phyloP scores from a whole-genome alignment of 2,329 filamentous ascomycete genomes.

The Penicillium sp. region DNA sequence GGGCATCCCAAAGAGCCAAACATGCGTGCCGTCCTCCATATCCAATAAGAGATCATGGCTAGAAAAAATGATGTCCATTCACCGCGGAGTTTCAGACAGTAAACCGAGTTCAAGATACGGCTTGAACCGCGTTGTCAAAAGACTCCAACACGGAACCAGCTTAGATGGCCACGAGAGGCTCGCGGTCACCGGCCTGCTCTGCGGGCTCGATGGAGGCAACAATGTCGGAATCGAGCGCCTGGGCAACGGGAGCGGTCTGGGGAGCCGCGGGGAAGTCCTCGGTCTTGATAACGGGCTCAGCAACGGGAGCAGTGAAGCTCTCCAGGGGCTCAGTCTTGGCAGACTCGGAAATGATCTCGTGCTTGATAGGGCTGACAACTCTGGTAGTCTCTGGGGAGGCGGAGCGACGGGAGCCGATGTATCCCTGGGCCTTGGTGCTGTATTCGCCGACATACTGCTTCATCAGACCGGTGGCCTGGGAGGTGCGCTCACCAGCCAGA shows the following conservation, averaged over 20 bases:
- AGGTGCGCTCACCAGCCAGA: constrained; percentile 61
- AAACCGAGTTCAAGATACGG: not conserved
- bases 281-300: constrained; percentile 43
- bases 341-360: constrained; percentile 1
- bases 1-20: constrained; percentile 1
- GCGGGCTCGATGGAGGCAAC: constrained; percentile 29
- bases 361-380: constrained; percentile 17
- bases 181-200: constrained; percentile 31
- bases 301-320: constrained; percentile 34
- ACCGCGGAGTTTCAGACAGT: not conserved
- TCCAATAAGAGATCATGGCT: constrained; percentile 9
- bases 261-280: constrained; percentile 55
- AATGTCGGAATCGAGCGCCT: constrained; percentile 22
- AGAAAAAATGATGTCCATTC: constrained; percentile 8
- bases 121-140: not conserved
- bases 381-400: constrained; percentile 37
- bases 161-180: constrained; percentile 38
- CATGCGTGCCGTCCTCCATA: constrained; percentile 13
- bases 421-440: constrained; percentile 61
- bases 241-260: constrained; percentile 38
- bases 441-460: constrained; percentile 63
- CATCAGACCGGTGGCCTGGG: constrained; percentile 59
- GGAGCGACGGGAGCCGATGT: constrained; percentile 46
- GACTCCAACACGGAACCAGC: not conserved
- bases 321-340: constrained; percentile 17